A percentile compares a stretch with the other conserved stretches of the same genome.
phyloP scores from a whole-genome alignment of 2,329 filamentous ascomycete species.

The Trichophyton rubrum region DNA sequence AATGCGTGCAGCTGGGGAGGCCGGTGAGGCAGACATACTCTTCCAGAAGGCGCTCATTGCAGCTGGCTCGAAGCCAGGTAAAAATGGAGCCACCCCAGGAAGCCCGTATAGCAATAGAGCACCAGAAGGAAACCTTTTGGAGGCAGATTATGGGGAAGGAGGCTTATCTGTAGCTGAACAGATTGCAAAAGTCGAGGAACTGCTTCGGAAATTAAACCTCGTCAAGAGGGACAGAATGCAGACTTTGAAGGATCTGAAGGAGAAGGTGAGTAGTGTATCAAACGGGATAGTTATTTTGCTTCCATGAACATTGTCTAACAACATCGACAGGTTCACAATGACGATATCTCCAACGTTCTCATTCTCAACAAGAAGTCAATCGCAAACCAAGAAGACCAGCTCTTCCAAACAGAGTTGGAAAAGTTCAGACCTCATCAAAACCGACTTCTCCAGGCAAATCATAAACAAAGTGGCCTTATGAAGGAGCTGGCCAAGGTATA shows the following conservation, averaged over 20 bases:
- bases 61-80: constrained; percentile 46
- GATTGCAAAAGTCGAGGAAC: constrained; percentile 75
- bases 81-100: constrained; percentile 50
- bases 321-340: constrained; percentile 64
- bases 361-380: constrained; percentile 98
- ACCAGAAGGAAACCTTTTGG: constrained; percentile 67
- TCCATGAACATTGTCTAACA: neutral
- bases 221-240: constrained; percentile 86
- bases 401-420: constrained; percentile 94
- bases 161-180: constrained; percentile 75
- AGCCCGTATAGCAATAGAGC: constrained; percentile 30
- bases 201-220: constrained; percentile 79
- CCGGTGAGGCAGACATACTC: constrained; percentile 72
- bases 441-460: constrained; percentile 78
- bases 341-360: constrained; percentile 93
- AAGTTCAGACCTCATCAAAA: constrained; percentile 93
- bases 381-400: constrained; percentile 75
- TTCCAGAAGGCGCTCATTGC: constrained; percentile 81
- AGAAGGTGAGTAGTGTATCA: constrained; percentile 53
- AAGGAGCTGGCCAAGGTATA: constrained; percentile 86
- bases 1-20: constrained; percentile 80
- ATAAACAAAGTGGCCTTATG: constrained; percentile 88
- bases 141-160: constrained; percentile 78
- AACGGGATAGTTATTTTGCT: neutral
- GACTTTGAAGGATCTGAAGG: constrained; percentile 90